Evolutionary conservation across 306 rosid genomes (phyloP), one percentile per base, ranked within the genome.

Genomic region (Gastrolobium bilobum): DNA sequence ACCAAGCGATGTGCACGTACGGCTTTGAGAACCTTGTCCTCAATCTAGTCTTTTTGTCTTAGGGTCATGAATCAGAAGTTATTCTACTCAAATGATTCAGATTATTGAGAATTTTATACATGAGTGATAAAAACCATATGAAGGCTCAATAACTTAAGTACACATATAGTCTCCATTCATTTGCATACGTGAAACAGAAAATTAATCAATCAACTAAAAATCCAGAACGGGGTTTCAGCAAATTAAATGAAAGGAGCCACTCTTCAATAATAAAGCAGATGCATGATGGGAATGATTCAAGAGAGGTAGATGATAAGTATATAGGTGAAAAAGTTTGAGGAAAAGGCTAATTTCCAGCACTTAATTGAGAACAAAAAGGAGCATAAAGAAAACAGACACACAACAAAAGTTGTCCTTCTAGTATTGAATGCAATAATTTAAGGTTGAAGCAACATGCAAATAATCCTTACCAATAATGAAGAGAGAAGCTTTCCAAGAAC

Each of bases 401-500:
- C 11, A 30, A 38, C 4, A 60, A 2, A 2, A 51, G 38, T 37
- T 3, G n/a, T 14, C 15, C 0, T 9, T 2, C 38, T 50, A 34
- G 38, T 35, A 37, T 54, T 9, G 76, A 31, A 69, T 46, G 72
- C 48, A 65, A 46, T 66, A 68, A 68, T 62, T 62, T 67, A 4
- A 29, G 34, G 4, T 5, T 47, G 11, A 15, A 30, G 43, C 3
- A 37, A 3, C 42, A 48, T 7, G 64, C 26, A 3, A 5, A 11
- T 13, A 57, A 11, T 70, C 7, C 72, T 73, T 83, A 90, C 94
- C 91, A 9, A 90, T 81, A 48, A 90, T 86, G 79, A 86, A 90
- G 83, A 87, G 38, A 33, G 94, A 79, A 66, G 94, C 90, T 83
- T 86, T 90, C 94, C 94, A 90, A 47, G 83, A 82, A 78, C 94